These are phyloP conservation scores for Spathaspora sp. DNA, from an alignment of 805 yeast species.

Conservation along the genomic window DNA sequence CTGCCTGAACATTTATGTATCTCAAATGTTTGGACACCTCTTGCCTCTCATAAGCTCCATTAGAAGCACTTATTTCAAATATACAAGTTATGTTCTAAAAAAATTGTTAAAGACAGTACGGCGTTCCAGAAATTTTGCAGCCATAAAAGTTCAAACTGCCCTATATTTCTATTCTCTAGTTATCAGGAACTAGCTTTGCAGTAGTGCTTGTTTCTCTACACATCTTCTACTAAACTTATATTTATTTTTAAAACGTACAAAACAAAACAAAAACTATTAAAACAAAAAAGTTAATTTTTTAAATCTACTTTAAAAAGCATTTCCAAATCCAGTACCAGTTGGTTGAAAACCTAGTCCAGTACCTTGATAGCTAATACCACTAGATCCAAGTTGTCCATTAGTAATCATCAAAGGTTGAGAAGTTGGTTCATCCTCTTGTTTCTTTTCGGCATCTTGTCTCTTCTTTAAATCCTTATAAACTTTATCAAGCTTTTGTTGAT, in stretches of 20 bases:
- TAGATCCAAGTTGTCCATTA: constrained; percentile 47
- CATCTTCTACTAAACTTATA: not conserved
- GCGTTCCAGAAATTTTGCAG: no score
- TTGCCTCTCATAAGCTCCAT: no score
- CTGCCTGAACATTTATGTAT: no score
- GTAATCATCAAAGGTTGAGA: constrained; percentile 80
- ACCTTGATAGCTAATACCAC: constrained; percentile 16
- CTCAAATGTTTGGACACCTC: no score
- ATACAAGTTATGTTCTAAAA: no score
- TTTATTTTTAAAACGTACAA: not conserved
- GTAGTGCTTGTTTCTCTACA: no score
- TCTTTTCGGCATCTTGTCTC: constrained; percentile 57
- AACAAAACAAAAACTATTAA: constrained; percentile 1
- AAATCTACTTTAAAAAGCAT: constrained; percentile 31
- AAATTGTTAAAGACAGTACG: no score
- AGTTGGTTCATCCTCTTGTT: constrained; percentile 40
- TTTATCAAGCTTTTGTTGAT: constrained; percentile 59
- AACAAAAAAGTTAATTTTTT: not conserved
- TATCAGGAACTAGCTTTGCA: no score
- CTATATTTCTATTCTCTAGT: no score
- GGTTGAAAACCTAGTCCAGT: constrained; percentile 61
- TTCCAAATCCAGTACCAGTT: constrained; percentile 72
- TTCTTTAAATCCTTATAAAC: constrained; percentile 67
- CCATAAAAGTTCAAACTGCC: no score
- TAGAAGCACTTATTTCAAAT: no score